Evolutionary conservation across 305 asterid species (phyloP), one percentile per base, ranked within the genome.

Genomic region (Fraxinus sp.): DNA sequence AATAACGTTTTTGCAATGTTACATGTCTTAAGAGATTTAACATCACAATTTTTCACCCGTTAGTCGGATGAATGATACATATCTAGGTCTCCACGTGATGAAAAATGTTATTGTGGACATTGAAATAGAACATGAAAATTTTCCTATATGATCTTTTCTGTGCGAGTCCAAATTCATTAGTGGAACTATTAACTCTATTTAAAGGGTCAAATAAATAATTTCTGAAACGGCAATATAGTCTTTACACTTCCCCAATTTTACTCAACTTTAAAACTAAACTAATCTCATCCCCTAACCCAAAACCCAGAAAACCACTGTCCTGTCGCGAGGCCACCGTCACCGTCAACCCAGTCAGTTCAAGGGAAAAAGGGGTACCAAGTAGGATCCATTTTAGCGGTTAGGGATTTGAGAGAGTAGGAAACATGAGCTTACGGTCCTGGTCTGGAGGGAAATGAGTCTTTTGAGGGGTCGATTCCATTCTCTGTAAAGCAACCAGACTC

Each of bases 391-490:
- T 96, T 96, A 26, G 98, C 93, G 20, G 98, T 93, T 75, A 93
- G 82, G n/a, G 99, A 96, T 89, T 94, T 96, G 86, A 96, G 98
- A n/a, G 84, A 96, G 93, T 80, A 96, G 98, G 78, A 79, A 96
- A 96, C 99, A 96, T 94, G 87, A 96, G 97, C 91, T 94, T 96
- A 85, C 93, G 94, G 78, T 96, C 98, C 83, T 96, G 98, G 84
- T 92, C 41, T 36, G 41, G 41, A 36, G 97, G 32, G 97, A 59
- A 74, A 89, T 93, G 57, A 96, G 78, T 98, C 92, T 24, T 81
- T 91, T 92, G 83, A 96, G 97, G 72, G 98, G 98, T 0, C 98
- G 93, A 90, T 96, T 96, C 99, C 99, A 96, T 83, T 96, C 97
- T 83, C 98, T 85, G 91, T 94, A 96, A 35, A 94, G 98, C 86